These are phyloP conservation scores for Heliosperma pusillum DNA, from an alignment of 148 eudicot genomes.

Conservation along the genomic window DNA sequence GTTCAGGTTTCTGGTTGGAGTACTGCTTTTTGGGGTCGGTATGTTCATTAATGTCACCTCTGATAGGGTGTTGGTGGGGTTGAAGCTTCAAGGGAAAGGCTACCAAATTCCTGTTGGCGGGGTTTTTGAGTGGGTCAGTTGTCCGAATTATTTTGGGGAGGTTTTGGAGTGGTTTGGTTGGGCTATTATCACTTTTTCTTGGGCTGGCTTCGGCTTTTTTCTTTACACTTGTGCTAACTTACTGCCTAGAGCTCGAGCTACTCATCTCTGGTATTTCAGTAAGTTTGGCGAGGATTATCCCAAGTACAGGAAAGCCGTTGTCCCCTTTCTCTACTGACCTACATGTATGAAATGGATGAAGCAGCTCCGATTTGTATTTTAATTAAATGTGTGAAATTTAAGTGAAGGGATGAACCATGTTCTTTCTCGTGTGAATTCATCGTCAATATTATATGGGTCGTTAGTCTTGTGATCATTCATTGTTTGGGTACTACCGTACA, in stretches of 20 bases:
- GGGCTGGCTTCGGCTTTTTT: conserved; percentile 81
- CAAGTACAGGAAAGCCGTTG: conserved; percentile 58
- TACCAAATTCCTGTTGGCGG: conserved; percentile 74
- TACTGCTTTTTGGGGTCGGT: conserved; percentile 47
- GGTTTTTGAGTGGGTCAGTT: conserved; percentile 66
- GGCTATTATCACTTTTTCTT: conserved; percentile 75
- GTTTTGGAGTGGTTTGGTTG: conserved; percentile 90
- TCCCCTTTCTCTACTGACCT: conserved; percentile 59
- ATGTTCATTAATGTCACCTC: conserved; percentile 61
- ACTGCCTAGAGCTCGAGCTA: conserved; percentile 62
- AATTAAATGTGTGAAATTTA: no score
- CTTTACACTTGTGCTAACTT: conserved; percentile 64
- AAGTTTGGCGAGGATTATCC: conserved; percentile 92
- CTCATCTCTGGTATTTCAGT: conserved; percentile 77
- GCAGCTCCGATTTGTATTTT: no score
- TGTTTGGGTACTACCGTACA: no score
- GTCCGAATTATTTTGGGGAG: conserved; percentile 93
- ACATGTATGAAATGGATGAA: no score
- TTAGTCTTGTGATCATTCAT: no score
- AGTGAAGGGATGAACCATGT: no score
- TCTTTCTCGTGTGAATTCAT: no score
- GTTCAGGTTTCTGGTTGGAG: conserved; percentile 53
- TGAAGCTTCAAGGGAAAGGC: conserved; percentile 56
- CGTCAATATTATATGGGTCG: no score
- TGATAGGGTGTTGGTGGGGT: conserved; percentile 49